Base-by-base conservation (phyloP, 768 basidiomycete species). In the Polyporus arcularius region DNA sequence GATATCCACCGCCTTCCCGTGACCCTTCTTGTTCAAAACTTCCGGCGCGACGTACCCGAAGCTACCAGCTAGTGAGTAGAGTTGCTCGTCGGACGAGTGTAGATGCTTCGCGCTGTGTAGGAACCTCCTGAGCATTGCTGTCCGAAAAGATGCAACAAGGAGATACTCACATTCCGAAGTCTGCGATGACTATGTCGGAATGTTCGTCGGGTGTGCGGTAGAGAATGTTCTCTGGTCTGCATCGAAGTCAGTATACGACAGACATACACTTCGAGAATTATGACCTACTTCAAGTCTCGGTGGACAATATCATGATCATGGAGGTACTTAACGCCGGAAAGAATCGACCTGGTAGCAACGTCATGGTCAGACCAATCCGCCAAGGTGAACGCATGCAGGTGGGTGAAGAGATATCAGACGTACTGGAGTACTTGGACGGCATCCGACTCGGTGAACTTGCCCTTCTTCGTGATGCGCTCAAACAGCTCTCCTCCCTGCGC, bases 401-500 rank as follows among this genome's bases (percentile, higher is more conserved):
- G 5, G 32, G 16, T 11, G 16, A 41, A 49, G 28, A 28, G 21
- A 26, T 26, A 26, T 26, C 18, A 21, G 32, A 80, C 87, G 39
- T 45, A 92, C 88, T 82, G 76, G 14, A 96, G 77, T 9, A 95
- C 91, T 1, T 76, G 71, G 5, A 94, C 86, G 1, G 94, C 97
- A 69, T 98, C 94, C 47, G 85, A 83, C 71, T 99, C 97, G 0
- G 95, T 96, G 67, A 98, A 98, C 68, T 90, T 96, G 14, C 97
- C 97, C 61, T 82, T 85, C 62, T 88, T 77, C 47, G 89, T 74
- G 64, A 98, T 92, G 47, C 94, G 83, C 52, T 94, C 90, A 71
- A 99, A 99, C 2, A 98, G 83, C 70, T 98, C 97, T 32, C 97
- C 97, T 5, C 97, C 96, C 0, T 86, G 82, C 0, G 95, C 96